Evolutionary conservation across 2,329 filamentous ascomycete genomes (phyloP), one percentile per base, ranked within the genome.

Genomic region (Fusarium miscanthi): DNA sequence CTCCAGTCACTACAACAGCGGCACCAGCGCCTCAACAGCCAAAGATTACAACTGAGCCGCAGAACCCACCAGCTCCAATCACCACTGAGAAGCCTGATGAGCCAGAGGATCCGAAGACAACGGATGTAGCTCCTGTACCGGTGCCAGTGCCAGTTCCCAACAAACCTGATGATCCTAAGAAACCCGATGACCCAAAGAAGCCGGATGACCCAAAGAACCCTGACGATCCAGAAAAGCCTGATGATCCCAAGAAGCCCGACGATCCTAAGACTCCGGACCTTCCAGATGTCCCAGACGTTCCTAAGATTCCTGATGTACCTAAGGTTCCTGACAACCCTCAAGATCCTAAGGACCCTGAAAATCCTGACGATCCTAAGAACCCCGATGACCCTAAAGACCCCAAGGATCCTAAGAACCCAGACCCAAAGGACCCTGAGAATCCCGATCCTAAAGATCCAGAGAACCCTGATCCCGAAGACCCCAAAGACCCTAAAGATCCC

Each of bases 391-490:
- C 52, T 8, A 2, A 31, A 21, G 16, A 23, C 7, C 19, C 52
- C 0, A 21, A 46, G 3, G 21, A 54, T 0, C 52, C 52, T 2
- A 6, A 42, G 11, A 27, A 31, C 4, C 51, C 51, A 21, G 16
- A 23, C 7, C 19, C 52, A 0, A 21, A 46, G 3, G 21, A 54
- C 0, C 52, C 52, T 2, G 8, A 42, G 11, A 27, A 31, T 4
- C 51, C 51, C 1, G 52, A 56, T 1, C 52, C 52, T 1, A 7
- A 56, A 4, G 35, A 41, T 1, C 46, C 57, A 2, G 10, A 30
- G 4, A 16, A 54, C 3, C 58, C 58, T 1, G 27, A 60, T 12
- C 46, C 46, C 3, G 4, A 42, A 2, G 19, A 59, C 6, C 57
- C 40, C 3, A 9, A 48, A 11, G 21, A 59, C 6, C 56, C 56